phyloP scores from a whole-genome alignment of 2,329 filamentous ascomycete genomes.

The Mycosphaerella sp. region DNA sequence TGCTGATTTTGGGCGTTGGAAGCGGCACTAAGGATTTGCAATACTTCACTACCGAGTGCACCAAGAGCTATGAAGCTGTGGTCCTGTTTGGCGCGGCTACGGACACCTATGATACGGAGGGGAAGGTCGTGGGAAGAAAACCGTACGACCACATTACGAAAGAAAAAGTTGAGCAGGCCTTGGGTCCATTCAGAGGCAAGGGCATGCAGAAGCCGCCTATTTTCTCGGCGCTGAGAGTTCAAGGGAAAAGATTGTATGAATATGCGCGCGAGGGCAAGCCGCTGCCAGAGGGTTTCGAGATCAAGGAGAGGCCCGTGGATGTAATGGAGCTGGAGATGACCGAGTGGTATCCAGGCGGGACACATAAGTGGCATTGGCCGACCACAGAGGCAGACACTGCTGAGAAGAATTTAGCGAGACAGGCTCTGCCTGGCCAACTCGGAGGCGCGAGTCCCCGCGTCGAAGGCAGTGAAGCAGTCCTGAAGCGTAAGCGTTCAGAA shows the following conservation, averaged over 20 bases:
- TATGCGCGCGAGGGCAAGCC: slow-evolving; percentile 87
- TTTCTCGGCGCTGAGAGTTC: slow-evolving; percentile 86
- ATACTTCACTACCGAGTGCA: slow-evolving; percentile 70
- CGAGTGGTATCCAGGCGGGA: slow-evolving; percentile 77
- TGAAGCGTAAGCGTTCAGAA: slow-evolving; percentile 32
- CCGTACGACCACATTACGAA: slow-evolving; percentile 76
- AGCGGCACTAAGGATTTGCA: slow-evolving; percentile 77
- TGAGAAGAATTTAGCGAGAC: slow-evolving; percentile 70
- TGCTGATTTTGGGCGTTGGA: slow-evolving; percentile 83
- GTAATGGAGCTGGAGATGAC: slow-evolving; percentile 71
- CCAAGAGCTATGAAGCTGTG: slow-evolving; percentile 86
- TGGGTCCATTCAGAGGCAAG: slow-evolving; percentile 70
- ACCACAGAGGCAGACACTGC: slow-evolving; percentile 67
- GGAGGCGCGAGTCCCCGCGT: slow-evolving; percentile 27
- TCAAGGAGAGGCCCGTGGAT: slow-evolving; percentile 72
- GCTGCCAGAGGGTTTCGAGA: slow-evolving; percentile 66
- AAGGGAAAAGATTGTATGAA: slow-evolving; percentile 92
- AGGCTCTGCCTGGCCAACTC: slow-evolving; percentile 45
- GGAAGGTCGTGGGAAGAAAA: slow-evolving; percentile 71
- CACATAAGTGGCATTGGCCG: slow-evolving; percentile 74
- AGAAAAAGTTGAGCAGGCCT: slow-evolving; percentile 67
- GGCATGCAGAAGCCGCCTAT: slow-evolving; percentile 87
- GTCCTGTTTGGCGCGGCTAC: slow-evolving; percentile 88
- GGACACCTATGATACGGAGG: slow-evolving; percentile 83
- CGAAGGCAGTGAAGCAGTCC: slow-evolving; percentile 16